Evolutionary conservation across 176 grass and related monocot genomes (phyloP), one percentile per base, ranked within the genome.

Genomic region (Carex cristatella): DNA sequence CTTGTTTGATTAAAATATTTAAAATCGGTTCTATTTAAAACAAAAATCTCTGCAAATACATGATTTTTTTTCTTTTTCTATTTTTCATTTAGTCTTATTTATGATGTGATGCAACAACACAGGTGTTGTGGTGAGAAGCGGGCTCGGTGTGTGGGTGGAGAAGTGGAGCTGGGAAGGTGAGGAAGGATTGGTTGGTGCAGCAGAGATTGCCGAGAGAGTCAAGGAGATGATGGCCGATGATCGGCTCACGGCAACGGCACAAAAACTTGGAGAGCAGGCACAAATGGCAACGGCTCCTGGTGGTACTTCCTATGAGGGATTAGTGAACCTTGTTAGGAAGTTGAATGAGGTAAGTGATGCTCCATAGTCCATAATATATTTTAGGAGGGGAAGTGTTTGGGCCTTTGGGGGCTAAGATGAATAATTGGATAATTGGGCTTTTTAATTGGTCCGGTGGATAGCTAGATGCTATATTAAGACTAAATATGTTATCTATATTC

Each of bases 81-180:
- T 6, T n/a, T n/a, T 10, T n/a, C 1, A 61, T 61, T 19, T 61
- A 7, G 19, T 7, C 18, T 8, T 9, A 19, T 23, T 59, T 28
- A 9, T 14, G 28, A 32, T 67, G 9, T 11, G 10, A 74, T 51
- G 44, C 44, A 51, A 74, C 19, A 23, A 23, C 23, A 23, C 46
- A 75, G 71, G 71, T 27, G 83, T 92, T 7, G 84, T 92, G 10
- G 65, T 19, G 18, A 68, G 77, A 80, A 18, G 46, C 7, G 87
- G 86, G 37, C 76, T 91, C 0, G 90, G 90, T 0, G 65, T 80
- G 3, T 97, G 94, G 90, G 69, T 18, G 54, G 65, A 88, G 15
- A 3, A 61, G 3, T 94, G 90, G 94, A 94, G 88, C 84, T 97
- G 94, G 94, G 73, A 89, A 4, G 88, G 83, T 1, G 92, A 97